These are phyloP conservation scores for Elsinoe fawcettii DNA, from an alignment of 2,329 filamentous ascomycete species.

Conservation along the genomic window DNA sequence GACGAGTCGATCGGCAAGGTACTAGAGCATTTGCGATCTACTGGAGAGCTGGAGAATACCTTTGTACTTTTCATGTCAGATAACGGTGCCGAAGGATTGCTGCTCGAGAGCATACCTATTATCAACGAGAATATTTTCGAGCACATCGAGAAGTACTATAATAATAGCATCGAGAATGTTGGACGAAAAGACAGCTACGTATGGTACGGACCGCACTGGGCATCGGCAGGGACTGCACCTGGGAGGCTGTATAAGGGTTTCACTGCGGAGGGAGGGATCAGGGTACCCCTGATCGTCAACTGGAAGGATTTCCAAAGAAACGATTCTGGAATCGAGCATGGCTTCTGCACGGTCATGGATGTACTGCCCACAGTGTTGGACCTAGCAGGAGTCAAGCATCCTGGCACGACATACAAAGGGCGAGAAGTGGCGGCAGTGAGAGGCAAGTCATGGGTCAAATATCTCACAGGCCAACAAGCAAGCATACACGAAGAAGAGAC, in stretches of 20 bases:
- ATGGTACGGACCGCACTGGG: constrained; percentile 33
- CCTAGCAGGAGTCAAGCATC: constrained; percentile 29
- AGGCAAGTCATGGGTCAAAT: constrained; percentile 27
- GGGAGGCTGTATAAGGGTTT: constrained; percentile 22
- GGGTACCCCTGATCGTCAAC: constrained; percentile 32
- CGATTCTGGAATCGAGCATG: constrained; percentile 23
- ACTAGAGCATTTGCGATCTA: constrained; percentile 26
- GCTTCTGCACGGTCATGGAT: constrained; percentile 35
- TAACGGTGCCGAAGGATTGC: constrained; percentile 32
- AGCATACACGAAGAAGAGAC: constrained; percentile 24
- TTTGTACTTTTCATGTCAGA: constrained; percentile 35
- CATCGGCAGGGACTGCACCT: constrained; percentile 21
- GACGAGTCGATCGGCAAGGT: constrained; percentile 31
- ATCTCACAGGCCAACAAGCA: constrained; percentile 15
- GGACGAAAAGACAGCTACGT: constrained; percentile 29
- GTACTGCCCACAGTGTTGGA: constrained; percentile 32
- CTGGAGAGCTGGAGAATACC: constrained; percentile 31
- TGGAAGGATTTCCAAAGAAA: constrained; percentile 23
- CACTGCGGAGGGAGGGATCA: constrained; percentile 28
- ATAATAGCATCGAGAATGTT: constrained; percentile 33
- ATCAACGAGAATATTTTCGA: constrained; percentile 27
- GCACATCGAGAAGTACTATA: constrained; percentile 31
- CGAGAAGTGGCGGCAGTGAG: constrained; percentile 29
- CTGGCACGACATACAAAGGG: constrained; percentile 25
- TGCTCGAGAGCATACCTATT: constrained; percentile 27